Evolutionary conservation across 305 asterid species (phyloP).

Genomic region (Solanum hybrid): DNA sequence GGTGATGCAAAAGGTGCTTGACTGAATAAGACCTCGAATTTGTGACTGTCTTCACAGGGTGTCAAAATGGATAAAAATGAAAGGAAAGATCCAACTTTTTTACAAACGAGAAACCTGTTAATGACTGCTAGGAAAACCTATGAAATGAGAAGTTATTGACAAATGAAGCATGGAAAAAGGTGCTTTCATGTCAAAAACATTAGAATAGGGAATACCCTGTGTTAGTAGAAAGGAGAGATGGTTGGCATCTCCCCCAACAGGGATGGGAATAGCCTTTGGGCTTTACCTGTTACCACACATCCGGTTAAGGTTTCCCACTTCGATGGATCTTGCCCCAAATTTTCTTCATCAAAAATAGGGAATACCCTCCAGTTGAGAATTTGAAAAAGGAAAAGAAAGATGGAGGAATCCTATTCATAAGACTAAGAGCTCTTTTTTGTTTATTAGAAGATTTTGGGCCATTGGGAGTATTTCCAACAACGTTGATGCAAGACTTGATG

Average conservation of each 20-base stretch:
- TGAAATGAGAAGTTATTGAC: neutral
- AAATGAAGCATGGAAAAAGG: neutral
- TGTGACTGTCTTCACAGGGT: neutral
- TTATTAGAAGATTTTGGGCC: neutral
- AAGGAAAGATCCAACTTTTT: neutral
- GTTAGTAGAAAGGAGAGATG: neutral
- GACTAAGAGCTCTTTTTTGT: neutral
- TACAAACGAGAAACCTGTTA: neutral
- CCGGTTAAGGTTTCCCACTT: neutral
- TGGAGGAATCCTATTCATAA: neutral
- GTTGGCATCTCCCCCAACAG: neutral
- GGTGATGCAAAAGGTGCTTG: neutral
- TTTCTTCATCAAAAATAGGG: neutral
- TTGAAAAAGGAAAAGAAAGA: neutral
- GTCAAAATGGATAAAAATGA: neutral
- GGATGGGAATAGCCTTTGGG: neutral
- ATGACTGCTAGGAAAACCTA: neutral
- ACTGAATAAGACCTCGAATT: neutral
- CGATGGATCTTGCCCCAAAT: neutral
- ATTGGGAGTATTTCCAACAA: neutral
- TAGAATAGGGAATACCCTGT: neutral
- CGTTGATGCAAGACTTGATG: neutral
- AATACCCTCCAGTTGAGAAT: neutral
- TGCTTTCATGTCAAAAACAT: neutral
- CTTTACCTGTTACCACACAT: neutral